Conservation (phyloP, 2,329 filamentous ascomycete genomes). For the Metarhizium brunneum region DNA sequence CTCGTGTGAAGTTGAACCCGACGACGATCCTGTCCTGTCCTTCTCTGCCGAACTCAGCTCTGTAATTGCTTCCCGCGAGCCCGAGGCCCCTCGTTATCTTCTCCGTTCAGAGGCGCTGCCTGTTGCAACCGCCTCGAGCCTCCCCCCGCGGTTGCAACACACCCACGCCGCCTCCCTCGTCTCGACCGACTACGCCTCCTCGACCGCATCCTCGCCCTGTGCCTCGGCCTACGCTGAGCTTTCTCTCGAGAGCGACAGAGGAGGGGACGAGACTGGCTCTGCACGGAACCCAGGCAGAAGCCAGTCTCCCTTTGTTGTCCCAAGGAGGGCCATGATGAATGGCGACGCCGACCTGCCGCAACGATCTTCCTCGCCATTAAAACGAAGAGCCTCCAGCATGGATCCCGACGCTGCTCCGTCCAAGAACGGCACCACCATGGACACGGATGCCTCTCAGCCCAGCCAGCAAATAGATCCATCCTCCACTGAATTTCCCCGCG, state of each 20-base stretch:
- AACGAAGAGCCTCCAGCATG: slow-evolving; percentile 55
- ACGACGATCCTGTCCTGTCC: slow-evolving; percentile 40
- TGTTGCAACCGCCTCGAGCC: slow-evolving; percentile 25
- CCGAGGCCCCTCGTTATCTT: slow-evolving; percentile 24
- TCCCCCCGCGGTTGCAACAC: slow-evolving; percentile 2
- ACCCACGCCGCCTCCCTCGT: slow-evolving; percentile 23
- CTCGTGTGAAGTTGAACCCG: slow-evolving; percentile 43
- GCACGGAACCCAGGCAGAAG: slow-evolving; percentile 31
- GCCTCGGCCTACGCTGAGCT: slow-evolving; percentile 46
- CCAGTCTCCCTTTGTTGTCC: slow-evolving; percentile 43
- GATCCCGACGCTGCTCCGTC: slow-evolving; percentile 36
- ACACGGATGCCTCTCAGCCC: slow-evolving; percentile 29
- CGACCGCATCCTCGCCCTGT: slow-evolving; percentile 48
- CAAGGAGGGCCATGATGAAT: slow-evolving; percentile 49
- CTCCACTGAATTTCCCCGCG: slow-evolving; percentile 20
- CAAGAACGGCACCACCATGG: slow-evolving; percentile 32
- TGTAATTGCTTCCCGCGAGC: slow-evolving; percentile 23
- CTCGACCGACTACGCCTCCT: slow-evolving; percentile 41
- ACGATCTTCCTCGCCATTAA: slow-evolving; percentile 55
- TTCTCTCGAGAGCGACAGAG: slow-evolving; percentile 46
- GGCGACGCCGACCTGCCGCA: slow-evolving; percentile 48
- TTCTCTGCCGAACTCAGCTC: slow-evolving; percentile 34
- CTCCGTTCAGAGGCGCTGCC: slow-evolving; percentile 33
- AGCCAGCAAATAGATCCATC: slow-evolving; percentile 11
- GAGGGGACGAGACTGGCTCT: slow-evolving; percentile 35